Evolutionary conservation across 768 basidiomycete species (phyloP).

Genomic region (Auricularia sp.): DNA sequence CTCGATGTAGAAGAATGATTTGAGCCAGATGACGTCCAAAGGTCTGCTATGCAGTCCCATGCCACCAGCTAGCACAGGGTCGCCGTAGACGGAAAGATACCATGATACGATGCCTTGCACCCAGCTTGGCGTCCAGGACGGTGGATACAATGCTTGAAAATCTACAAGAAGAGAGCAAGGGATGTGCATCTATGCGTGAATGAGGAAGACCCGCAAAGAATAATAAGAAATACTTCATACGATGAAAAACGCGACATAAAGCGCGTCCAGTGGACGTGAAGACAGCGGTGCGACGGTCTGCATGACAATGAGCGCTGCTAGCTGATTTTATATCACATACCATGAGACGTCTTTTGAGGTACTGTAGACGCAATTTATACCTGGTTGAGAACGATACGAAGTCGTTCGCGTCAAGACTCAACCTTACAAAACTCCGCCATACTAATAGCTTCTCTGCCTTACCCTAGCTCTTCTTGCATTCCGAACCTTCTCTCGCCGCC

Average conservation of each 20-base stretch:
- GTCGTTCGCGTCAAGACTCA: too few relatives aligned
- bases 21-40: background rate
- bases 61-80: slow-evolving; percentile 3
- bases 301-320: too few relatives aligned
- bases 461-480: too few relatives aligned
- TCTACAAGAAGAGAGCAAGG: slow-evolving; percentile 25
- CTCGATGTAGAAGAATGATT: background rate
- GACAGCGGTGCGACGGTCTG: background rate
- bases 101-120: slow-evolving; percentile 11
- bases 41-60: slow-evolving; percentile 1
- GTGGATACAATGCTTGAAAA: slow-evolving; percentile 24
- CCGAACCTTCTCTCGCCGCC: too few relatives aligned
- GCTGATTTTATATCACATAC: too few relatives aligned
- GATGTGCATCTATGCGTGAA: slow-evolving; percentile 18
- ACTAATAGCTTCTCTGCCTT: too few relatives aligned
- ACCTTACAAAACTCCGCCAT: too few relatives aligned
- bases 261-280: slow-evolving; percentile 9
- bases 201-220: background rate
- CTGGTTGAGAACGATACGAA: too few relatives aligned
- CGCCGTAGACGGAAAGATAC: slow-evolving; percentile 3
- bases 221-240: slow-evolving; percentile 8
- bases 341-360: too few relatives aligned
- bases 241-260: slow-evolving; percentile 23
- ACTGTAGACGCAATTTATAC: too few relatives aligned
- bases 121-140: slow-evolving; percentile 12